Evolutionary conservation across 1,284 basidiomycete genomes (phyloP), one percentile per base, ranked within the genome.

Genomic region (Hemileia vastatrix): DNA sequence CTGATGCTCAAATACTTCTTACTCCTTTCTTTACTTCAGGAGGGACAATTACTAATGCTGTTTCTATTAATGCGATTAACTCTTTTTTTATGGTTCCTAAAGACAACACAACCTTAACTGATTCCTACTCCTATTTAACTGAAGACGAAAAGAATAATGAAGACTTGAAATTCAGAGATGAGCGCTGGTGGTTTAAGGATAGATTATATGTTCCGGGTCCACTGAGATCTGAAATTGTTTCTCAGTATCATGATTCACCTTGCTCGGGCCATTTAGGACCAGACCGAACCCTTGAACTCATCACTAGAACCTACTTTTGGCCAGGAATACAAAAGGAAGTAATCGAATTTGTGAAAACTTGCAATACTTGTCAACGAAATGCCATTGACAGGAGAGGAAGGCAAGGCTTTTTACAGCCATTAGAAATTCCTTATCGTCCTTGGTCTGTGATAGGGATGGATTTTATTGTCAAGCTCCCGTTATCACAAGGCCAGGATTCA

Each of bases 361-460:
- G 57, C 18, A 24, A 53, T 15, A 49, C 49, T 9, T 59, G 49
- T 31, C 57, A 59, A n/a, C 57, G 40, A n/a, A 40, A 52, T 2
- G 24, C 24, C n/a, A 2, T n/a, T 2, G 23, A 18, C 11, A 8
- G 33, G n/a, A 33, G 49, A 24, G n/a, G 5, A 2, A 48, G 36
- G 3, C 15, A n/a, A 40, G 79, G 81, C 1, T 51, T 71, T 0
- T 69, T 82, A 6, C 66, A 74, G 57, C 76, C 77, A 0, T 70
- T 79, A n/a, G 79, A 3, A 5, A 64, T 48, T 40, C 68, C 71
- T 0, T 2, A 36, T 3, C 15, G 57, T 13, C 80, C 80, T 0
- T 83, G 77, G 72, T 68, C 70, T 27, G 70, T 72, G 0, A 72
- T 82, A 3, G 77, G 77, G 0, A 77, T 81, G 76, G 81, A 83